Conservation (phyloP, 176 grass and related monocot species). For the Miscanthus lutarioriparius region DNA sequence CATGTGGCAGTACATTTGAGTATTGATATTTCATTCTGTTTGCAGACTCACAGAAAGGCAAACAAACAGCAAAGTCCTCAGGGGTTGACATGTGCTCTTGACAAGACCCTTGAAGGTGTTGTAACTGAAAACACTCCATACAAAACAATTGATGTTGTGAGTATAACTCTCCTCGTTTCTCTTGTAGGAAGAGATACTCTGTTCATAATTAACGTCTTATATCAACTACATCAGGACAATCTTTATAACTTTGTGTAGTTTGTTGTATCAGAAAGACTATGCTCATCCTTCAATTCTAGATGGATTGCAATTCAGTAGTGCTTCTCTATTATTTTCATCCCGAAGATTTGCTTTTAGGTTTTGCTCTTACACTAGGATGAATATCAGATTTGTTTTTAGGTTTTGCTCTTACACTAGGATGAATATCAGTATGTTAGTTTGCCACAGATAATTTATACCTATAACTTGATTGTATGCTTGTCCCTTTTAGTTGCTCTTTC, state of each 20-base stretch:
- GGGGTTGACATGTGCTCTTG: slow-evolving; percentile 44
- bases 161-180: slow-evolving; percentile 34
- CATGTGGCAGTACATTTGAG: slow-evolving; percentile 15
- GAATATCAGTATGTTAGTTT: background rate
- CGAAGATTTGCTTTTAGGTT: background rate
- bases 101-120: slow-evolving; percentile 41
- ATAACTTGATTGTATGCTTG: background rate
- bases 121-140: slow-evolving; percentile 62
- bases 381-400: slow-evolving; percentile 19
- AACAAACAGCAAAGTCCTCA: slow-evolving; percentile 49
- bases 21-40: slow-evolving; percentile 15
- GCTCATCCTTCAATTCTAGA: background rate
- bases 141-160: slow-evolving; percentile 67
- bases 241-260: background rate
- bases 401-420: background rate
- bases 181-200: background rate
- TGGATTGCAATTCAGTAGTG: slow-evolving; percentile 1
- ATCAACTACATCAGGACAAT: background rate
- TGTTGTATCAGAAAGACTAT: background rate
- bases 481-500: background rate
- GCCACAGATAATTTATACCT: background rate
- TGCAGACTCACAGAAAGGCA: slow-evolving; percentile 82
- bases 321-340: background rate
- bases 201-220: background rate
- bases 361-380: no score